Base-by-base conservation (phyloP, 495 filamentous ascomycete genomes). In the Xylaria longipes region DNA sequence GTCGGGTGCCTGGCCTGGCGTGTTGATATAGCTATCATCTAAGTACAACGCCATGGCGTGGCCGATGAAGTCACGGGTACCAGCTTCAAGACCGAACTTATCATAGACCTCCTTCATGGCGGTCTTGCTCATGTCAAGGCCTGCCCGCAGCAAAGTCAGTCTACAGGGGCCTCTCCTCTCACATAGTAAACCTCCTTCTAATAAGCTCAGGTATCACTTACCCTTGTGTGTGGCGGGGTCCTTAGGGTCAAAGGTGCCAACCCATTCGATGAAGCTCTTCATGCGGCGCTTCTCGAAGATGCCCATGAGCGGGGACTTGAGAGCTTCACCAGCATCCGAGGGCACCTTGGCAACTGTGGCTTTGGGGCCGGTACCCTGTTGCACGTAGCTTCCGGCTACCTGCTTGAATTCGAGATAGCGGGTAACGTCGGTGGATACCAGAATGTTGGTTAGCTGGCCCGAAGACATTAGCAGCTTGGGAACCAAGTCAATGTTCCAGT, bases 401-500 rank as follows among this genome's bases (percentile, higher is more conserved):
- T 98, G 96, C 86, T 95, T 95, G 87, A 99, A 98, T 77, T 98
- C 96, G 70, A 98, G 92, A 83, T 98, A 99, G 81, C 94, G 86
- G 71, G 96, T 99, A 69, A 99, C 96, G 78, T 98, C 94, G 79
- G 96, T 98, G 41, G 93, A 97, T 62, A 97, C 94, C 75, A 98
- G 87, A 80, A 97, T 97, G 82, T 98, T 98, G 72, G 96, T 99
- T 80, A 99, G 87, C 84, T 99, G 94, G 79, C 96, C 96, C 77
- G 97, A 97, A 25, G 96, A 93, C 94, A 99, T 98, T 79, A 99
- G 87, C 65, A 99, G 89, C 87, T 99, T 99, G 71, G 96, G 95
- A 57, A 98, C 94, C 74, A 99, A 87, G 78, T 98, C 97, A 82
- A 99, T 95, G 85, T 98, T 98, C 96, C 96, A 99, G 88, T 99